Conservation (phyloP, 2,329 filamentous ascomycete genomes). For the Neofusicoccum sp. region DNA sequence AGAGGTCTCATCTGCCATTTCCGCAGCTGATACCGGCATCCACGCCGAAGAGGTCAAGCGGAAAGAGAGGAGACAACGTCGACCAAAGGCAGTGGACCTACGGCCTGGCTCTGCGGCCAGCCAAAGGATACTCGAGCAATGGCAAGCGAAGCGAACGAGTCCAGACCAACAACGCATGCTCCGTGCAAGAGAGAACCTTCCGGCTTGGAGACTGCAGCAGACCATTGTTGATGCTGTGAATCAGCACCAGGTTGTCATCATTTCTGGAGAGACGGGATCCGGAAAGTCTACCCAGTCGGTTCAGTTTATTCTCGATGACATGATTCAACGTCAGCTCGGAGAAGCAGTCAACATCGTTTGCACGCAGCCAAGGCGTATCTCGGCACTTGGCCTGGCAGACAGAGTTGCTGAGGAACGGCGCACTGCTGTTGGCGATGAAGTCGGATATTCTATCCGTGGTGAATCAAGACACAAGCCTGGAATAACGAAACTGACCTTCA, state of each 20-base stretch:
- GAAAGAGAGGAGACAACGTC: constrained; percentile 34
- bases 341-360: constrained; percentile 85
- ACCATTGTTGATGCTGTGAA: constrained; percentile 73
- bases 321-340: constrained; percentile 75
- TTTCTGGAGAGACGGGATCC: constrained; percentile 93
- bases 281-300: constrained; percentile 97
- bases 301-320: constrained; percentile 90
- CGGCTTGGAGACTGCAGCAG: constrained; percentile 82
- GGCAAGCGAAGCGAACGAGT: constrained; percentile 65
- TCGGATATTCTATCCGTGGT: constrained; percentile 88
- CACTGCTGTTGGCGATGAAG: constrained; percentile 75
- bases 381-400: constrained; percentile 88
- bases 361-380: constrained; percentile 92
- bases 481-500: constrained; percentile 86
- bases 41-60: constrained; percentile 27
- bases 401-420: constrained; percentile 92
- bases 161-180: constrained; percentile 73
- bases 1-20: constrained; percentile 74
- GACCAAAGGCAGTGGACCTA: constrained; percentile 64
- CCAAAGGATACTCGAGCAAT: constrained; percentile 60
- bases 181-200: constrained; percentile 67
- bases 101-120: constrained; percentile 57
- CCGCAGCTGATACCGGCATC: constrained; percentile 55
- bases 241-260: constrained; percentile 84
- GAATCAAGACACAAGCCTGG: constrained; percentile 72